Base-by-base conservation (phyloP, 768 basidiomycete species). In the Lactarius quietus region DNA sequence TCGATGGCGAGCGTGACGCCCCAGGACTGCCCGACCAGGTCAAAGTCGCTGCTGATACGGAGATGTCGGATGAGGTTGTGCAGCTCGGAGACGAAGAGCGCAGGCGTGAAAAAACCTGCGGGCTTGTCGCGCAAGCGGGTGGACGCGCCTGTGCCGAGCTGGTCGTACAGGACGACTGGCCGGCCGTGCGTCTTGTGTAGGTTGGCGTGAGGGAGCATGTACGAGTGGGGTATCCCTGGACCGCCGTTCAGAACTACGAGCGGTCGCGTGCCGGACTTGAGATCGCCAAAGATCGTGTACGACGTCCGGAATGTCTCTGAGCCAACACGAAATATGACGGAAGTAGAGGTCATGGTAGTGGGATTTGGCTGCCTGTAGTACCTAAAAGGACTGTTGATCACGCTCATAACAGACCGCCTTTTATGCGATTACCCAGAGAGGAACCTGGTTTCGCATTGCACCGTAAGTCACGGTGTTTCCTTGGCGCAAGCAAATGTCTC, bases 71-170 rank as follows among this genome's bases (percentile, higher is more conserved):
- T 67, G 10, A 85, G 72, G 70, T 72, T 73, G 54, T 69, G 67
- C 15, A 85, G 78, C 73, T 86, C 82, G 65, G 81, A 76, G 67
- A 83, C 72, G 75, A 84, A 85, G 6, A 86, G 76, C 60, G 79
- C 71, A 33, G 75, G 71, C 20, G 76, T 82, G 83, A 83, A 85
- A 74, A 86, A 86, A 15, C 48, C 43, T 1, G 70, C 66, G 36
- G 70, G 71, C 68, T 82, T 84, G 66, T 84, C 81, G 7, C 72
- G 80, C 18, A 84, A 74, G 68, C 83, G 83, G 4, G 83, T 83
- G 17, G 84, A 86, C 35, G 74, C 72, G n/a, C 83, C 84, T 58
- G 73, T 78, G 8, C 84, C 84, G 53, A 86, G 60, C 69, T 86
- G 84, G 70, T 84, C 82, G 59, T 33, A 55, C 8, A 33, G 29